Conservation (phyloP, 169 alveolate genomes). For the Eimeria maxima region DNA sequence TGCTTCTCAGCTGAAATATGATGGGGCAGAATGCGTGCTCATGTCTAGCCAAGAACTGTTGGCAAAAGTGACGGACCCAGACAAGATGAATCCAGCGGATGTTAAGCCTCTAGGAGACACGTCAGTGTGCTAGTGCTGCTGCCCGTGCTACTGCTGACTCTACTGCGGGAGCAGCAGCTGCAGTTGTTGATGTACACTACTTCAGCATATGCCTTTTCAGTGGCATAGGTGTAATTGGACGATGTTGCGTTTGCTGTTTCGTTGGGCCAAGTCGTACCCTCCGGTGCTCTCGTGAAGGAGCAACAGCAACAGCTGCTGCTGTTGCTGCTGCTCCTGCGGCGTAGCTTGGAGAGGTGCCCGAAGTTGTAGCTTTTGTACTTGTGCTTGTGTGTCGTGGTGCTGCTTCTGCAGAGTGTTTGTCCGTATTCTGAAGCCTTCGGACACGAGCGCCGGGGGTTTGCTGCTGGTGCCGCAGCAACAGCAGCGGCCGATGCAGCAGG, state of each 20-base stretch:
- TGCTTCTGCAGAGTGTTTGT: constrained; percentile 72
- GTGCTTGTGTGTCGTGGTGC: background rate
- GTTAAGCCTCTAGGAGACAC: constrained; percentile 75
- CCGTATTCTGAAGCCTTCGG: constrained; percentile 42
- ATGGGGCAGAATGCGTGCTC: constrained; percentile 79
- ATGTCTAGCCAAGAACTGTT: constrained; percentile 51
- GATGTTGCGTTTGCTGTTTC: no score
- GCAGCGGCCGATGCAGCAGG: no score
- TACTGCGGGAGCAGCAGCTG: constrained; percentile 7
- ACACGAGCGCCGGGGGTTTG: constrained; percentile 75
- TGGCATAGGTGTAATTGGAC: no score
- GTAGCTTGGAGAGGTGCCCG: background rate
- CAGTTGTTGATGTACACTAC: background rate
- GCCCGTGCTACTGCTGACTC: background rate
- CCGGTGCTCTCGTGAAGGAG: background rate
- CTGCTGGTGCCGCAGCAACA: constrained; percentile 45
- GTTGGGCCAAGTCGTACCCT: background rate
- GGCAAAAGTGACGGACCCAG: constrained; percentile 38
- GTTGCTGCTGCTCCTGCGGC: constrained; percentile 1
- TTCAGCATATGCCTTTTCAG: background rate
- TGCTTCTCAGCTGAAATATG: constrained; percentile 74
- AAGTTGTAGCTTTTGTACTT: background rate
- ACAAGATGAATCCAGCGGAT: constrained; percentile 1
- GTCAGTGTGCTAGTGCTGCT: constrained; percentile 56
- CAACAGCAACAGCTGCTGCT: background rate